Percentiles rank a stretch among this genome's conserved stretches.
phyloP scores from a whole-genome alignment of 306 rosid species.

The Neltuma alba region DNA sequence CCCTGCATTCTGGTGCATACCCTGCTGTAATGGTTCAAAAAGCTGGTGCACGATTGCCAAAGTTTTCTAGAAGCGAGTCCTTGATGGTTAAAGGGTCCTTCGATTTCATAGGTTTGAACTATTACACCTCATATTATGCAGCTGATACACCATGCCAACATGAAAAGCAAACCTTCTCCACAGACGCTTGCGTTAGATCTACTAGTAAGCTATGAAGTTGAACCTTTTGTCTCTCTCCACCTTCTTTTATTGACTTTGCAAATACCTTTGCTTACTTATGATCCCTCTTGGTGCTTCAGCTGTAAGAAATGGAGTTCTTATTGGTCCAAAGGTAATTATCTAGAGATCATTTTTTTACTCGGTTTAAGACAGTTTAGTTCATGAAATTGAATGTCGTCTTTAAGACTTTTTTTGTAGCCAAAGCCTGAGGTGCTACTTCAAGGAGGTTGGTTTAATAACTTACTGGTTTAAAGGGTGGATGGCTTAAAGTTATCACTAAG shows the following conservation, averaged over 20 bases:
- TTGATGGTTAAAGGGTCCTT: conserved; percentile 52
- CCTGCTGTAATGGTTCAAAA: conserved; percentile 51
- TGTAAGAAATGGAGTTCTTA: conserved; percentile 42
- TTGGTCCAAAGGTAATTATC: conserved; percentile 61
- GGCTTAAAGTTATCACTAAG: background rate
- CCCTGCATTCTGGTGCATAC: conserved; percentile 57
- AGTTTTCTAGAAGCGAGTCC: conserved; percentile 49
- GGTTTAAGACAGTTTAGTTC: conserved; percentile 15
- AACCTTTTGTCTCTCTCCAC: conserved; percentile 25
- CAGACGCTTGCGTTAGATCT: conserved; percentile 43
- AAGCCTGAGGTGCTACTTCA: background rate
- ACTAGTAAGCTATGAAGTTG: conserved; percentile 41
- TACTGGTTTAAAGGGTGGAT: background rate
- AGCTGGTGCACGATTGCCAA: conserved; percentile 53
- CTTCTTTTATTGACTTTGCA: background rate
- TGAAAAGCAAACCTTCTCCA: conserved; percentile 18
- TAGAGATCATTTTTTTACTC: conserved; percentile 30
- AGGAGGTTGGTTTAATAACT: background rate
- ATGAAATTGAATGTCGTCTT: background rate
- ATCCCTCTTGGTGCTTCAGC: conserved; percentile 35
- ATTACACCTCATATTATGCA: conserved; percentile 58
- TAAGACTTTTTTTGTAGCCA: background rate
- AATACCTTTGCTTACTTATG: conserved; percentile 2
- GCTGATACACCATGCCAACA: conserved; percentile 32
- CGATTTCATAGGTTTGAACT: conserved; percentile 69